Evolutionary conservation across 2,329 filamentous ascomycete species (phyloP).

Genomic region (Ophiostoma fasciatum): DNA sequence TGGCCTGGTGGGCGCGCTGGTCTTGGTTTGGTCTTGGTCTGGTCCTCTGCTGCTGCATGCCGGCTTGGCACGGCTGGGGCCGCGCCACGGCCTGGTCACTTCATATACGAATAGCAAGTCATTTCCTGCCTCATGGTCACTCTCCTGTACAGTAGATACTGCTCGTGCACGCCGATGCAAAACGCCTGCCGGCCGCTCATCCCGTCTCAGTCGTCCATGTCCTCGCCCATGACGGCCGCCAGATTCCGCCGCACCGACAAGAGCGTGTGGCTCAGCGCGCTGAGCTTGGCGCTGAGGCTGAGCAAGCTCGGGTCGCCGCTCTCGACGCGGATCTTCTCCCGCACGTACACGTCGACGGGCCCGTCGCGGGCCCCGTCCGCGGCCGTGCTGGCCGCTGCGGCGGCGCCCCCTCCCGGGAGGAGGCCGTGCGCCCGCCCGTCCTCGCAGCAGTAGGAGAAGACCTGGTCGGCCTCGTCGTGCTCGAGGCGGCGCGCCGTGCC

Average conservation of each 20-base stretch:
- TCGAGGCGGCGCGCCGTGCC: constrained; percentile 47
- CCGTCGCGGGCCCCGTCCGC: constrained; percentile 19
- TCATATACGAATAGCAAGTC: too few relatives aligned
- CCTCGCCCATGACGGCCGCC: constrained; percentile 60
- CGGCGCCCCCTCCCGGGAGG: too few relatives aligned
- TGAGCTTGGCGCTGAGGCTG: constrained; percentile 69
- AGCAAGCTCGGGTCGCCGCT: constrained; percentile 79
- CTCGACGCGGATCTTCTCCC: constrained; percentile 80
- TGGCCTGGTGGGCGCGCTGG: background rate
- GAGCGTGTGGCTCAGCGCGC: constrained; percentile 60
- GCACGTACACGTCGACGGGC: constrained; percentile 63
- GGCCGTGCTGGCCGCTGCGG: constrained; percentile 1
- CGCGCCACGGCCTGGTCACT: too few relatives aligned
- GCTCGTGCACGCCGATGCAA: too few relatives aligned
- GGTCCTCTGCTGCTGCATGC: too few relatives aligned
- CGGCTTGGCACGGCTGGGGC: too few relatives aligned
- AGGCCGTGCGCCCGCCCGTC: constrained; percentile 8
- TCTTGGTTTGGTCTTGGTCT: background rate
- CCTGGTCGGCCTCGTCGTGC: constrained; percentile 66
- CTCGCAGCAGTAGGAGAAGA: constrained; percentile 47
- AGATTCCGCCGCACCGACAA: constrained; percentile 56
- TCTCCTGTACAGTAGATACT: too few relatives aligned
- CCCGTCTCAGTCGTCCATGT: constrained; percentile 20
- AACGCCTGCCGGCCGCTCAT: too few relatives aligned
- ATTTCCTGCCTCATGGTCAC: too few relatives aligned